These are phyloP conservation scores for Kalanchoe fedtschenkoi DNA, from an alignment of 164 flowering plant species.

Conservation along the genomic window DNA sequence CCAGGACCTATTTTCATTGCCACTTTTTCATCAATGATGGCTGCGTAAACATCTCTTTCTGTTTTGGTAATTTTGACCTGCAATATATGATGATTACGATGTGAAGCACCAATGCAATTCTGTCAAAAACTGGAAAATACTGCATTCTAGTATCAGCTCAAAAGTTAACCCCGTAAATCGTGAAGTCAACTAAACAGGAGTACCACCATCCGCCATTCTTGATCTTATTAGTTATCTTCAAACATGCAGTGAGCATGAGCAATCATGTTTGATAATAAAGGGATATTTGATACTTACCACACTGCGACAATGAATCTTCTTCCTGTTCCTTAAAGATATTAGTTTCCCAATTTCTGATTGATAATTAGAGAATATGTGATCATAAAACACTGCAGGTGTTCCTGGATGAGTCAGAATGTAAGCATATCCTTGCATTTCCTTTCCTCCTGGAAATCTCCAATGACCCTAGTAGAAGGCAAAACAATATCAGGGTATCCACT, in stretches of 20 bases:
- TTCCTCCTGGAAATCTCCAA: constrained; percentile 97
- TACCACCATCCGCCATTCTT: neutral
- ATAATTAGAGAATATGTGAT: constrained; percentile 69
- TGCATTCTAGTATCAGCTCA: neutral
- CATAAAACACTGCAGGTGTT: constrained; percentile 87
- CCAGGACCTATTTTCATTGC: constrained; percentile 96
- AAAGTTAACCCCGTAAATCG: neutral
- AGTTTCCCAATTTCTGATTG: constrained; percentile 51
- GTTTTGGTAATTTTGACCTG: constrained; percentile 72
- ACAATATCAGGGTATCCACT: constrained; percentile 3
- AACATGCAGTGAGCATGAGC: neutral
- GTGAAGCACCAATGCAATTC: neutral
- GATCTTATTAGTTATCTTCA: neutral
- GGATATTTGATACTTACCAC: constrained; percentile 38
- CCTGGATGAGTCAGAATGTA: constrained; percentile 97
- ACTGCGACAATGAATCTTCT: constrained; percentile 75
- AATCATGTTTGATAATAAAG: neutral
- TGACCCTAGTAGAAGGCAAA: constrained; percentile 56
- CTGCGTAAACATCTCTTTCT: constrained; percentile 86
- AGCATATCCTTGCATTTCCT: constrained; percentile 99
- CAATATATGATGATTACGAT: constrained; percentile 8
- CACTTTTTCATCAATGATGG: constrained; percentile 69
- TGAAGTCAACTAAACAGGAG: neutral
- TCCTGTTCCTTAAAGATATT: constrained; percentile 56
- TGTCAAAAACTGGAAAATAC: neutral